Evolutionary conservation across 2,329 filamentous ascomycete species (phyloP).

Genomic region (Cucurbitaria berberidis): DNA sequence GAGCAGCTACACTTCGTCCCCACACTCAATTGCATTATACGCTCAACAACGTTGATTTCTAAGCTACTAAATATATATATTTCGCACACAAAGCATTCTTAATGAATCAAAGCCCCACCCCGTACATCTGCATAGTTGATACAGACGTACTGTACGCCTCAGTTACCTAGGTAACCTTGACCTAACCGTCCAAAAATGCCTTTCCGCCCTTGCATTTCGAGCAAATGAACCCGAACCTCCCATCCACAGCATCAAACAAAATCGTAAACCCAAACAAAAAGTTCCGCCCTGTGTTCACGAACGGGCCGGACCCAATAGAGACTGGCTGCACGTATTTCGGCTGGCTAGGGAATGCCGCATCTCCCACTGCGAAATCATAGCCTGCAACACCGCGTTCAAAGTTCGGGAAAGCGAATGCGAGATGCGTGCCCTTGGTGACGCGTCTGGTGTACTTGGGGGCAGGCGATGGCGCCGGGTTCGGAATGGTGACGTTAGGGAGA

Average conservation of each 20-base stretch:
- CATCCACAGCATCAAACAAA: slow-evolving; percentile 12
- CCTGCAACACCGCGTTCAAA: slow-evolving; percentile 2
- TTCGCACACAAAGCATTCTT: no score
- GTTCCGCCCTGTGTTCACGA: slow-evolving; percentile 14
- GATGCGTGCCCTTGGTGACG: slow-evolving; percentile 8
- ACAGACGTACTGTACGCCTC: no score
- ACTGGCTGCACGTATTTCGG: slow-evolving; percentile 10
- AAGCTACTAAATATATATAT: no score
- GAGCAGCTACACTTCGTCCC: no score
- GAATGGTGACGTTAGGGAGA: slow-evolving; percentile 8
- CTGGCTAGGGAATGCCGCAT: slow-evolving; percentile 4
- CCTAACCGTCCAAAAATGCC: no score
- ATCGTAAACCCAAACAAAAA: slow-evolving; percentile 13
- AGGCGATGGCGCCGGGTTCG: neutral
- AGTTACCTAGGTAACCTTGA: no score
- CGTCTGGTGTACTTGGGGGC: neutral
- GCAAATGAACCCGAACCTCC: slow-evolving; percentile 16
- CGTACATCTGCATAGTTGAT: no score
- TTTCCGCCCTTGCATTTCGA: slow-evolving; percentile 19
- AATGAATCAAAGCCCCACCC: no score
- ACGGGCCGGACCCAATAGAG: neutral
- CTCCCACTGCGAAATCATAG: slow-evolving; percentile 14
- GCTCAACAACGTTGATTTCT: no score
- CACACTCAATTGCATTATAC: no score
- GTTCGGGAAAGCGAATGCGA: slow-evolving; percentile 11